phyloP scores from a whole-genome alignment of 805 yeast species.

The Suhomyces sp. region DNA sequence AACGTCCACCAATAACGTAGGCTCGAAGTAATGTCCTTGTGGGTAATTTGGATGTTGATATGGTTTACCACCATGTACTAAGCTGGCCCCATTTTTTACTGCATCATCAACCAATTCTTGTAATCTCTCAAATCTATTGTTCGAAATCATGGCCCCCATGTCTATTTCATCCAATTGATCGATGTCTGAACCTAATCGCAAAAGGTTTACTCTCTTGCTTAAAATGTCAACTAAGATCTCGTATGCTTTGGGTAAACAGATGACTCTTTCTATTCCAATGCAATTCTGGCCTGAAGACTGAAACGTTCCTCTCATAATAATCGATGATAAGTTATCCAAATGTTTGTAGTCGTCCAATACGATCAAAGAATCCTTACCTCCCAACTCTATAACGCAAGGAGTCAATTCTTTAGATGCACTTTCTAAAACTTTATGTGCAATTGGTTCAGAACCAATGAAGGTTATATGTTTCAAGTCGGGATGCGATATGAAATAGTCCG shows the following conservation, averaged over 20 bases:
- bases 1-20: conserved; percentile 85
- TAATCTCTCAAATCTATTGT: conserved; percentile 65
- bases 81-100: conserved; percentile 73
- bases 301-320: conserved; percentile 91
- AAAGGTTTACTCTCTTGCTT: conserved; percentile 51
- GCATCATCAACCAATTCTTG: conserved; percentile 73
- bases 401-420: conserved; percentile 87
- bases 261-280: conserved; percentile 93
- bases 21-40: conserved; percentile 90
- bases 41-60: conserved; percentile 90
- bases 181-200: conserved; percentile 86
- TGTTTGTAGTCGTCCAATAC: conserved; percentile 79
- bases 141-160: conserved; percentile 93
- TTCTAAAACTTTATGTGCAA: conserved; percentile 81
- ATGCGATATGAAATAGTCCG: conserved; percentile 82
- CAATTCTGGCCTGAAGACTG: conserved; percentile 98
- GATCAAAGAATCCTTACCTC: conserved; percentile 92
- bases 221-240: conserved; percentile 59
- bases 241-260: conserved; percentile 72
- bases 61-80: conserved; percentile 78
- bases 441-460: conserved; percentile 93
- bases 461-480: conserved; percentile 84
- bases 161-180: conserved; percentile 90
- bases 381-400: conserved; percentile 93
- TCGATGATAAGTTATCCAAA: conserved; percentile 55